These are phyloP conservation scores for Rosa lucieae DNA, from an alignment of 306 rosid genomes.

Conservation along the genomic window DNA sequence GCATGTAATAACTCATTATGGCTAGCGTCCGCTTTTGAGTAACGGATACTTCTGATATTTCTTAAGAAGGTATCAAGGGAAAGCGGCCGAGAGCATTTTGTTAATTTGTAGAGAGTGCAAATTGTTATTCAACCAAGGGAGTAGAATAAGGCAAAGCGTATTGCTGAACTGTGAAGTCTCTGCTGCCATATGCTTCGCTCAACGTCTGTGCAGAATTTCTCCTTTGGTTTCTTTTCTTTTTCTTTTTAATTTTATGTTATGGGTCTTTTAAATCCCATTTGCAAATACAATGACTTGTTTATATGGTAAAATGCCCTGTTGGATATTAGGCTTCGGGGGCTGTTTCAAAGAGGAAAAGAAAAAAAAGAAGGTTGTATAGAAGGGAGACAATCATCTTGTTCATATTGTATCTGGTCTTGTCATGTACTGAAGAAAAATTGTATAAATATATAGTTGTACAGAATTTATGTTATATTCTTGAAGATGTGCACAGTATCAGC, in stretches of 20 bases:
- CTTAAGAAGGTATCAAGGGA: slow-evolving; percentile 30
- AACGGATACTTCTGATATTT: slow-evolving; percentile 36
- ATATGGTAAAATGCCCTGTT: slow-evolving; percentile 32
- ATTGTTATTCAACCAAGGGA: slow-evolving; percentile 50
- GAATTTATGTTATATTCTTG: too few relatives aligned
- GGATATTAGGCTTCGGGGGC: slow-evolving; percentile 21
- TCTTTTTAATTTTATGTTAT: slow-evolving; percentile 20
- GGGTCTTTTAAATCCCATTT: slow-evolving; percentile 38
- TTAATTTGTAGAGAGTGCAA: slow-evolving; percentile 53
- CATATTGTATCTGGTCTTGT: slow-evolving; percentile 10
- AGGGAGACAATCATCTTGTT: slow-evolving; percentile 30
- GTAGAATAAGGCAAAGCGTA: slow-evolving; percentile 59
- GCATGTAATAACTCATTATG: slow-evolving; percentile 6
- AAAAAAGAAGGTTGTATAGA: slow-evolving; percentile 37
- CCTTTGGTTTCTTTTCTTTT: slow-evolving; percentile 31
- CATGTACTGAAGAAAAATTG: slow-evolving; percentile 12
- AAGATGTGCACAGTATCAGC: background rate
- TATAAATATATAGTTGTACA: slow-evolving; percentile 27
- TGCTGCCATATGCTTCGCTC: slow-evolving; percentile 43
- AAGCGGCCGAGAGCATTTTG: slow-evolving; percentile 49
- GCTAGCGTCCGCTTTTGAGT: slow-evolving; percentile 24
- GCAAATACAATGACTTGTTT: slow-evolving; percentile 39
- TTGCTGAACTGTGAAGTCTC: slow-evolving; percentile 51
- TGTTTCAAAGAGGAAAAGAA: slow-evolving; percentile 7
- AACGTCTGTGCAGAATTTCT: slow-evolving; percentile 51